Base-by-base conservation (phyloP, 768 basidiomycete genomes). In the Kwoniella bestiolae region DNA sequence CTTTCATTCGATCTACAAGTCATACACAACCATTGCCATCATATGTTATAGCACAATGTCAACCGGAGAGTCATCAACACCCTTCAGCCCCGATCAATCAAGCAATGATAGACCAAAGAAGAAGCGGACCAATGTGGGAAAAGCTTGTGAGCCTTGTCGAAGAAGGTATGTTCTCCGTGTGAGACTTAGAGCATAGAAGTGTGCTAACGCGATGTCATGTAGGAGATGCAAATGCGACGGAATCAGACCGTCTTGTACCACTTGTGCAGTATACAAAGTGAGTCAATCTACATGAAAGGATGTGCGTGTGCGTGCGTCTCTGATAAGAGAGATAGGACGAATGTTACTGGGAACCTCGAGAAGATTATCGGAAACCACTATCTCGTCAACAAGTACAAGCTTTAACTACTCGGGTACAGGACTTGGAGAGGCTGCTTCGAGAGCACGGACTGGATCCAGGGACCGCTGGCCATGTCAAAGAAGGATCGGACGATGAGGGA, bases 191-290 rank as follows among this genome's bases (percentile, higher is more conserved):
- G n/a, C n/a, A n/a, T n/a, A n/a, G n/a, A n/a, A n/a, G n/a, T n/a
- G n/a, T n/a, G 35, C 26, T 4, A 21, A 8, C 1, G 34, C 26
- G 9, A 23, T 21, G n/a, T 41, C 18, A 16, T 34, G 34, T 59
- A 77, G 76, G 32, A 57, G 70, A 52, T 66, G 64, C 25, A 75
- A 75, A 52, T 79, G 78, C 57, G 76, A 77, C 63, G 78, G 78
- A 21, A 29, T 71, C 2, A 64, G 63, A 45, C 78, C 78, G 1
- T 61, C 63, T 1, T 79, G 78, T 58, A 63, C 70, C 12, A 79
- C 78, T 2, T 79, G 78, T 49, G 52, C 53, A 31, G 71, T 69
- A 14, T 77, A 72, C 62, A 76, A 74, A 25, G 77, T 74, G 70
- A 60, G 73, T 69, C 12, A 8, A 14, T 41, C 38, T 8, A 3